phyloP scores from a whole-genome alignment of 2,329 filamentous ascomycete species.

The Colletotrichum chlorophyti region DNA sequence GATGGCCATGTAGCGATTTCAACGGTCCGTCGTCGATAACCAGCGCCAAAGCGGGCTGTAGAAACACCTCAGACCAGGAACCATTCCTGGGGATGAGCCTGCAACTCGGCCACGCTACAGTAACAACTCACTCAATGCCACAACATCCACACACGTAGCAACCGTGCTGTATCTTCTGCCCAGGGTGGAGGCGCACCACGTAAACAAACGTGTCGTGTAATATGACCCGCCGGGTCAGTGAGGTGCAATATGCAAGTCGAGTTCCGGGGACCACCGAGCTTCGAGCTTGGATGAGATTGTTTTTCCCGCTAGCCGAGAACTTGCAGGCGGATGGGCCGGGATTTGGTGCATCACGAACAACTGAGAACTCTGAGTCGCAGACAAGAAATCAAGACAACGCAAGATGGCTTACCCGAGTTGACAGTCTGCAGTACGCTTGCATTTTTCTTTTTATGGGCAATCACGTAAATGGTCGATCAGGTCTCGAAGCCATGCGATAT shows the following conservation, averaged over 20 bases:
- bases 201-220: too few species aligned
- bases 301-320: too few species aligned
- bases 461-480: background rate
- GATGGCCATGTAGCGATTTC: slow-evolving; percentile 6
- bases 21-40: slow-evolving; percentile 17
- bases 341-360: too few species aligned
- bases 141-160: background rate
- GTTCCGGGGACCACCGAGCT: too few species aligned
- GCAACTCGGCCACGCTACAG: background rate
- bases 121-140: slow-evolving; percentile 15
- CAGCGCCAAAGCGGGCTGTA: slow-evolving; percentile 9
- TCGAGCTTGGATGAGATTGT: too few species aligned
- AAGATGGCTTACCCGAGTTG: background rate
- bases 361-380: too few species aligned
- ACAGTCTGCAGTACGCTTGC: background rate
- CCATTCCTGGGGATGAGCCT: slow-evolving; percentile 14
- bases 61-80: slow-evolving; percentile 18
- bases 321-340: too few species aligned
- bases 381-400: background rate
- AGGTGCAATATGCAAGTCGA: too few species aligned
- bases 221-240: too few species aligned
- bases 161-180: background rate
- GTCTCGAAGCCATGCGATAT: slow-evolving; percentile 1
- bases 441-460: background rate
- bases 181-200: too few species aligned